These are phyloP conservation scores for Russula ochroleuca DNA, from an alignment of 768 basidiomycete species.

Conservation along the genomic window DNA sequence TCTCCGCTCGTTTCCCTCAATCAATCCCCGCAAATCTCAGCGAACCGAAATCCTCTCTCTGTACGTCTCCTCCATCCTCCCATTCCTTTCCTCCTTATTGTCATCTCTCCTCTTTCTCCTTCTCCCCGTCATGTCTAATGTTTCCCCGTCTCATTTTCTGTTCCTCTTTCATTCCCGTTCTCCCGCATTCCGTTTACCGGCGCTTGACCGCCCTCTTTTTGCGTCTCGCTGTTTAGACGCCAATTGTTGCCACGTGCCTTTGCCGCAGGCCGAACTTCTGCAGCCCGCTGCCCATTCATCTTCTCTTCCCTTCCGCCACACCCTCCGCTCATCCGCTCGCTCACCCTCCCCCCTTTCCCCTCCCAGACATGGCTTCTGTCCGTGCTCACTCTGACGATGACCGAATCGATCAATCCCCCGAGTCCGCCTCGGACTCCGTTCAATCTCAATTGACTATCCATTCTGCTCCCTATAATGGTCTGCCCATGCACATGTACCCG, in stretches of 20 bases:
- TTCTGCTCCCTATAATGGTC: slow-evolving; percentile 47
- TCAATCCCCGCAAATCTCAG: slow-evolving; percentile 28
- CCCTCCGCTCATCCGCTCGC: slow-evolving; percentile 22
- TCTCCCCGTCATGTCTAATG: not conserved
- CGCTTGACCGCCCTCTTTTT: slow-evolving; percentile 18
- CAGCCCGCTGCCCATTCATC: slow-evolving; percentile 25
- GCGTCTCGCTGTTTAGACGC: slow-evolving; percentile 5
- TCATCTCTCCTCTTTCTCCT: not conserved
- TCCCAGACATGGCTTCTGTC: slow-evolving; percentile 26
- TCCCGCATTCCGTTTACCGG: slow-evolving; percentile 11
- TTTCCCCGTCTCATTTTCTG: not conserved
- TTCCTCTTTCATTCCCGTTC: not conserved
- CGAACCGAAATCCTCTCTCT: slow-evolving; percentile 24
- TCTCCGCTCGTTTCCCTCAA: slow-evolving; percentile 26
- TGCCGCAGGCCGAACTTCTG: slow-evolving; percentile 17
- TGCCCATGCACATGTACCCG: slow-evolving; percentile 69
- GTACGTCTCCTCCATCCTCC: slow-evolving; percentile 18
- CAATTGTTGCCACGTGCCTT: slow-evolving; percentile 25
- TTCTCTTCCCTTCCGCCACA: slow-evolving; percentile 26
- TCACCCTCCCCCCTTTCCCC: slow-evolving; percentile 6
- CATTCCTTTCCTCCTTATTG: not conserved
- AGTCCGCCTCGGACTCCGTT: slow-evolving; percentile 32
- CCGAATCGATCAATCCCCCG: slow-evolving; percentile 36
- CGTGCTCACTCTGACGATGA: slow-evolving; percentile 34
- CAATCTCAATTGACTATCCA: slow-evolving; percentile 51